These are phyloP conservation scores for Inga leiocalycina DNA, from an alignment of 306 rosid species.

Conservation along the genomic window DNA sequence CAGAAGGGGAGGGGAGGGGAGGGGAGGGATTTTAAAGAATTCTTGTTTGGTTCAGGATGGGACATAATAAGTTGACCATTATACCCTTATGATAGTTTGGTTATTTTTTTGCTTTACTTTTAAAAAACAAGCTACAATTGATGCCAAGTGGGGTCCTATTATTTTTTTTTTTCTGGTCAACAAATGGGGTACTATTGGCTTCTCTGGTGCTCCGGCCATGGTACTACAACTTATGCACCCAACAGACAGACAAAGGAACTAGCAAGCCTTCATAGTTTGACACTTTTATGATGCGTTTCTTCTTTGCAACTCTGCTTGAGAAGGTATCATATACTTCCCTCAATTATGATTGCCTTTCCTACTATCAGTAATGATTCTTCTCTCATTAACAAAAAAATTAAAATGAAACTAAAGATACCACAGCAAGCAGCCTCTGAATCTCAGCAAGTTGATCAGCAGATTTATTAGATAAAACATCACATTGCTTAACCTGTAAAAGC, in stretches of 20 bases:
- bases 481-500: conserved; percentile 69
- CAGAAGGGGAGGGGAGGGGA: too few relatives aligned
- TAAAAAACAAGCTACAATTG: neutral
- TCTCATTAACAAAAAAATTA: neutral
- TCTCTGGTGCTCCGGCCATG: neutral
- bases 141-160: neutral
- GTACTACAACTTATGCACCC: neutral
- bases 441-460: conserved; percentile 67
- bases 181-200: neutral
- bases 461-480: conserved; percentile 54
- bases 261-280: neutral
- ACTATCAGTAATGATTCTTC: neutral
- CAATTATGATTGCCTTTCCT: neutral
- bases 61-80: neutral
- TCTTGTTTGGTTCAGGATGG: neutral
- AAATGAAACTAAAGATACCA: conserved; percentile 55
- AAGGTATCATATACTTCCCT: neutral
- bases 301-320: neutral
- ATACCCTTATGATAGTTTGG: neutral
- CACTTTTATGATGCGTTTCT: neutral
- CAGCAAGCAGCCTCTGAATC: conserved; percentile 62
- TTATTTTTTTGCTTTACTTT: neutral
- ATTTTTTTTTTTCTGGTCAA: neutral
- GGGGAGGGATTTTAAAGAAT: too few relatives aligned
- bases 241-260: neutral